Evolutionary conservation across 768 basidiomycete genomes (phyloP), one percentile per base, ranked within the genome.

Genomic region (Kwoniella europaea): DNA sequence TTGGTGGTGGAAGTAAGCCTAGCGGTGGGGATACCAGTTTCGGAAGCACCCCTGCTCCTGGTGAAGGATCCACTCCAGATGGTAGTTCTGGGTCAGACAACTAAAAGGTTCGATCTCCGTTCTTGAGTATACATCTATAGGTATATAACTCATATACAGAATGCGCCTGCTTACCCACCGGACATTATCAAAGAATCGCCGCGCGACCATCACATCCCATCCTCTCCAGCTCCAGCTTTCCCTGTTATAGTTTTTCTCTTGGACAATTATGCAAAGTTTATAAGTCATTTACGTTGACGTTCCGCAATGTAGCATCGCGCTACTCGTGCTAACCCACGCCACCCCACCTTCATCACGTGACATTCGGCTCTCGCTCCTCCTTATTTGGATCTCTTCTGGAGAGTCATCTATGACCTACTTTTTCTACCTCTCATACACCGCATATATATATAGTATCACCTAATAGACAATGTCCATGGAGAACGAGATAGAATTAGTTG

Each of bases 401-500:
- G 4, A 6, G 5, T 35, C 35, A 35, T 35, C 6, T 35, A 35
- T 35, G 35, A 35, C 35, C 35, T 6, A 35, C 35, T 35, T 35
- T 6, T 35, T 9, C 7, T 35, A 35, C 35, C 35, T 35, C 35
- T 35, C 35, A 35, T 35, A 35, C 5, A 35, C 35, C 35, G 35
- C 5, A 35, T 35, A 9, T 35, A 35, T 35, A 35, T 35, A 4
- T 35, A 35, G 35, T 35, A 35, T 35, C 35, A 35, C 35, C 35
- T 35, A 35, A 35, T 35, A 35, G 35, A 35, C 10, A 4, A 59
- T 61, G 59, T n/a, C 42, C 6, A 35, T n/a, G 7, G 59, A 43
- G 22, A 61, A 61, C 20, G 59, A 61, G 42, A 61, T 61, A 16
- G 59, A 42, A 20, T 43, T 61, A 27, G 41, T 24, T 10, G 59